Conservation (phyloP, 2,329 filamentous ascomycete species). For the Scedosporium dehoogii region DNA sequence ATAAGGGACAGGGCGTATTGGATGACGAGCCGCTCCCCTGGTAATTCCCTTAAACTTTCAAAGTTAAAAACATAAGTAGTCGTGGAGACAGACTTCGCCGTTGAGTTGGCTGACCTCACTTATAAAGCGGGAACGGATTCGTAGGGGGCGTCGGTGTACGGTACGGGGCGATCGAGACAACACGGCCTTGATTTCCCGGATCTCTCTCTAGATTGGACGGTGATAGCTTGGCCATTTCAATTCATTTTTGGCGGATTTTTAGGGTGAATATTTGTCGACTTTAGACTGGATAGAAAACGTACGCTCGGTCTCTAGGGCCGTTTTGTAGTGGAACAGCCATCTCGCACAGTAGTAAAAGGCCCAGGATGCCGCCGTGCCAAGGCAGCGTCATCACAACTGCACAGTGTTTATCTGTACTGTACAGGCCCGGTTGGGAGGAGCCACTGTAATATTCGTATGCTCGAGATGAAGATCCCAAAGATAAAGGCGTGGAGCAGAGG, state of each 20-base stretch:
- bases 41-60: no score
- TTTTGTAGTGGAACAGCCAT: background rate
- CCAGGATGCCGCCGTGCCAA: background rate
- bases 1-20: no score
- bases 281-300: background rate
- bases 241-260: background rate
- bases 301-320: background rate
- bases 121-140: background rate
- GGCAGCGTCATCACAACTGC: background rate
- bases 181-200: background rate
- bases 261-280: background rate
- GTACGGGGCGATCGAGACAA: background rate
- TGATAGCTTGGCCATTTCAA: background rate
- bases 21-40: no score
- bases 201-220: background rate
- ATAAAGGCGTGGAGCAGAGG: background rate
- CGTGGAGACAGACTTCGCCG: no score
- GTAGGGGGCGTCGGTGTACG: background rate
- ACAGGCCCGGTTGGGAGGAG: no score
- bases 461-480: background rate
- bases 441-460: no score
- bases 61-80: no score
- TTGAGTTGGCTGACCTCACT: no score
- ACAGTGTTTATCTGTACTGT: no score
- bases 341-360: background rate